Percentiles rank a stretch among this genome's conserved stretches.
These are phyloP conservation scores for Haberlea rhodopensis DNA, from an alignment of 257 asterid species.

Conservation along the genomic window DNA sequence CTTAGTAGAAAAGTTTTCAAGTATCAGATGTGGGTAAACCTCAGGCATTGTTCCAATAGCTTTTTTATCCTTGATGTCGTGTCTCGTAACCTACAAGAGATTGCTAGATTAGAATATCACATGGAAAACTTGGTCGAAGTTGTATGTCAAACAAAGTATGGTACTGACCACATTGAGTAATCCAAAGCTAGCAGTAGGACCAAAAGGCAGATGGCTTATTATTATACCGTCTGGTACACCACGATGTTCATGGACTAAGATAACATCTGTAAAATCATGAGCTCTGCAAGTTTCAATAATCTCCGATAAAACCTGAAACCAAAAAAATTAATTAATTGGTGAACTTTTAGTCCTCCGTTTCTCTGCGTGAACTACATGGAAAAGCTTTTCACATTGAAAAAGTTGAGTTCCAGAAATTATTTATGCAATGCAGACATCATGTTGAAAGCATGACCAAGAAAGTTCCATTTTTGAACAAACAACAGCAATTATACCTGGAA, in stretches of 20 bases:
- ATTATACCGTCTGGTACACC: slow-evolving; percentile 90
- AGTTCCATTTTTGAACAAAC: not conserved
- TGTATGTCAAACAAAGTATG: slow-evolving; percentile 11
- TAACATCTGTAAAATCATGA: slow-evolving; percentile 89
- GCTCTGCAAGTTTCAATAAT: slow-evolving; percentile 83
- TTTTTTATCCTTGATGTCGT: slow-evolving; percentile 82
- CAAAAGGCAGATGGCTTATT: slow-evolving; percentile 91
- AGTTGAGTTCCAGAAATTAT: not conserved
- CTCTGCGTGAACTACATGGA: not conserved
- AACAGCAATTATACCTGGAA: not conserved
- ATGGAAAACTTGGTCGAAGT: slow-evolving; percentile 5
- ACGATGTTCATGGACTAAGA: slow-evolving; percentile 89
- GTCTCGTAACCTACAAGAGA: slow-evolving; percentile 77
- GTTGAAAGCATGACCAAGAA: not conserved
- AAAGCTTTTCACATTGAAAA: not conserved
- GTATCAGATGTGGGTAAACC: slow-evolving; percentile 88
- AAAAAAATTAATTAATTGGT: not conserved
- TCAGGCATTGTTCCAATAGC: slow-evolving; percentile 87
- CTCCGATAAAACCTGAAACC: slow-evolving; percentile 76
- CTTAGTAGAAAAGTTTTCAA: slow-evolving; percentile 70
- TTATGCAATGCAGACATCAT: not conserved
- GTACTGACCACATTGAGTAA: slow-evolving; percentile 87
- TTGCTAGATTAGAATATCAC: slow-evolving; percentile 18
- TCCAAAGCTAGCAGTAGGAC: slow-evolving; percentile 94
- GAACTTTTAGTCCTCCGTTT: not conserved